Conservation (phyloP, 2,329 filamentous ascomycete species). For the Penicillium olsonii region DNA sequence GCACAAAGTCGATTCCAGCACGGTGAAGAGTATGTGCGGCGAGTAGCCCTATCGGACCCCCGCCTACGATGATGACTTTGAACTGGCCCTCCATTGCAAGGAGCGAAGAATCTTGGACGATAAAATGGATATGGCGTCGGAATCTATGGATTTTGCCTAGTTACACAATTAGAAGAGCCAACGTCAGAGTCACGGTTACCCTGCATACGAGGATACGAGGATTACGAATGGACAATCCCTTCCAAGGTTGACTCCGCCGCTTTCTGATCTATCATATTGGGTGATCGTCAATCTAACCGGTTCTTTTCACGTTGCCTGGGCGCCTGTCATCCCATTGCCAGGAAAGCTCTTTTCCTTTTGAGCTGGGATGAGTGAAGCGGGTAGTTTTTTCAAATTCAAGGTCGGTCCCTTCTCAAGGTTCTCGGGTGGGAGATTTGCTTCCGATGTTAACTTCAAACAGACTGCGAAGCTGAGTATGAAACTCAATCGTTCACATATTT, state of each 20-base stretch:
- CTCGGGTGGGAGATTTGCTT: too few relatives aligned
- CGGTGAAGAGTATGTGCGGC: conserved; percentile 19
- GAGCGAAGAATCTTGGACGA: not conserved
- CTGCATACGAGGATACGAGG: not conserved
- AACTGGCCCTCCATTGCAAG: conserved; percentile 11
- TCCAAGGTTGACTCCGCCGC: not conserved
- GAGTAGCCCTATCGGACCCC: conserved; percentile 21
- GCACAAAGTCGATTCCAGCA: conserved; percentile 35
- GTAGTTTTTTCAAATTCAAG: too few relatives aligned
- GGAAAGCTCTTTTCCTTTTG: too few relatives aligned
- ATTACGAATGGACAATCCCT: not conserved
- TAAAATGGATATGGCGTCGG: not conserved
- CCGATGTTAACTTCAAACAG: too few relatives aligned
- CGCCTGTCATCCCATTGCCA: too few relatives aligned
- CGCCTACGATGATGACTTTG: conserved; percentile 24
- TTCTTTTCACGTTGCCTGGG: too few relatives aligned
- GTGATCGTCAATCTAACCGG: not conserved
- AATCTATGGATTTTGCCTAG: not conserved
- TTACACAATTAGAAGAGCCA: not conserved
- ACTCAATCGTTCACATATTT: too few relatives aligned
- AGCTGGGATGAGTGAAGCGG: too few relatives aligned
- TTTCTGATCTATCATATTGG: not conserved
- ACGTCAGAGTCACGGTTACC: not conserved
- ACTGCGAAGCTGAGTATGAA: too few relatives aligned
- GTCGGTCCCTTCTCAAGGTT: too few relatives aligned